A percentile compares a stretch with the other conserved stretches of the same genome.
phyloP scores from a whole-genome alignment of 768 basidiomycete species.

The Porpolomopsis calyptriformis region DNA sequence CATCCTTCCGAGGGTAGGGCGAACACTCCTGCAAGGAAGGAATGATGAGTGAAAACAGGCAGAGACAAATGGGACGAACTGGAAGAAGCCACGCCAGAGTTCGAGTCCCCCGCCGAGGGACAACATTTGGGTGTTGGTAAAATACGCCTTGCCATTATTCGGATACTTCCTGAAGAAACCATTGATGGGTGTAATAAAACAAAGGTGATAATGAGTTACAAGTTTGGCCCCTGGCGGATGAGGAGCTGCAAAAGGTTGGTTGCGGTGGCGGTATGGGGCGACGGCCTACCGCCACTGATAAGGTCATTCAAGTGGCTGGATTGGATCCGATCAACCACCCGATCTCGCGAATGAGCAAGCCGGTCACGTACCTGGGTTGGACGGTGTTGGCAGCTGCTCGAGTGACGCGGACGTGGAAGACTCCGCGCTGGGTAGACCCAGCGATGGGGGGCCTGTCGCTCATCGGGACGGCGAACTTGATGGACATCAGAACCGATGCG shows the following conservation, averaged over 20 bases:
- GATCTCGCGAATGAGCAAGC: background rate
- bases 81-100: constrained; percentile 39
- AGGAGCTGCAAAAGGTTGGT: constrained; percentile 40
- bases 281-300: constrained; percentile 7
- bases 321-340: background rate
- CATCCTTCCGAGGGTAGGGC: constrained; percentile 30
- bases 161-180: constrained; percentile 27
- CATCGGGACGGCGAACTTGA: constrained; percentile 28
- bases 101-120: constrained; percentile 24
- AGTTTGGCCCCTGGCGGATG: constrained; percentile 35
- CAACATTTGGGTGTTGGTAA: constrained; percentile 23
- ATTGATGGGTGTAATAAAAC: background rate
- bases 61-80: constrained; percentile 25
- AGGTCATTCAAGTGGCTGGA: constrained; percentile 21
- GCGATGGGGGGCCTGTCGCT: constrained; percentile 13
- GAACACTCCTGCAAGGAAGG: constrained; percentile 30
- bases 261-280: constrained; percentile 24
- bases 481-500: background rate
- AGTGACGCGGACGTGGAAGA: constrained; percentile 21
- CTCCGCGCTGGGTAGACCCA: constrained; percentile 6
- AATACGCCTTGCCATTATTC: constrained; percentile 38
- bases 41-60: background rate
- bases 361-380: constrained; percentile 24
- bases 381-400: constrained; percentile 30
- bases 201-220: constrained; percentile 22